Evolutionary conservation across 306 rosid species (phyloP), one percentile per base, ranked within the genome.

Genomic region (Prunus salicina): DNA sequence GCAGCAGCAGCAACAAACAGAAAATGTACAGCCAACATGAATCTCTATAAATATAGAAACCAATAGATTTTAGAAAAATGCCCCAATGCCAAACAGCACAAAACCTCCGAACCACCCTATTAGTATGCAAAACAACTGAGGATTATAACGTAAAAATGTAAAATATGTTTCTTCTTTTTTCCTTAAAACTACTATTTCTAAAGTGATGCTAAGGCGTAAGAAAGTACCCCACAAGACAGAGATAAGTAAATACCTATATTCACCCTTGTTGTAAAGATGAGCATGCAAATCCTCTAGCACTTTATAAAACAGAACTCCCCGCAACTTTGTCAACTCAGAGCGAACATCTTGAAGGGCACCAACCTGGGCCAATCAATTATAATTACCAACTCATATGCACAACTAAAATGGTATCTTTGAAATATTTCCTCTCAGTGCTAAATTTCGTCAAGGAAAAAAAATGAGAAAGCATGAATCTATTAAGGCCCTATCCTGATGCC

Each of bases 331-430:
- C 87, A 96, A 84, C 84, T 96, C 99, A 13, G 98, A 88, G 72
- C 99, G 93, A 67, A 96, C 98, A 87, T 96, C 99, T 89, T 91
- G 99, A 86, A 96, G 97, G 11, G 98, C 98, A 72, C 99, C 99
- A 77, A 96, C 99, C 99, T 96, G 74, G 67, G 75, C 57, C 84
- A 80, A 69, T n/a, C 47, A 76, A 45, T 45, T 72, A 76, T 76
- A 77, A 62, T 68, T 74, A 82, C 58, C 79, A 41, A 38, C 28
- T 52, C 72, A 43, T 56, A 79, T 65, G 46, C 72, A 67, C 27
- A 73, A 78, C 51, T 9, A 14, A 10, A 56, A 49, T 80, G 67
- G 28, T 58, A 66, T 66, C 72, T 76, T 38, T 56, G 15, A 69
- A 67, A 68, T 62, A 72, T 64, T 34, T 53, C 45, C 63, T 45